phyloP scores from a whole-genome alignment of 768 basidiomycete species.

The Tylopilus subfusipes region DNA sequence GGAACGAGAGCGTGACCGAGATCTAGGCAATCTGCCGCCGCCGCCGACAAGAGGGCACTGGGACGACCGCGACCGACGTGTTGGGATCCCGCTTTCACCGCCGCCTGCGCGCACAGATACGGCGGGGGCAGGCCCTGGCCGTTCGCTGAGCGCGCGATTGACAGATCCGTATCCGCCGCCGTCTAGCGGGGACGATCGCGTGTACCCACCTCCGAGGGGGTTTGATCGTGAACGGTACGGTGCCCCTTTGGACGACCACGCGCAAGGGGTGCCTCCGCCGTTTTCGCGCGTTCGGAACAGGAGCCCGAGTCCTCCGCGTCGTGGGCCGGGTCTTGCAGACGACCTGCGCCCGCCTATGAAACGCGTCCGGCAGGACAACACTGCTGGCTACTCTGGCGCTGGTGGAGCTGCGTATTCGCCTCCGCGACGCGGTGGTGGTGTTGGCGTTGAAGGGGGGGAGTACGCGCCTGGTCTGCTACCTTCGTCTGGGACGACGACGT shows the following conservation, averaged over 20 bases:
- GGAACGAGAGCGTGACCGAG: constrained; percentile 23
- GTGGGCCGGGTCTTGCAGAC: constrained; percentile 29
- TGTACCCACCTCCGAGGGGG: constrained; percentile 26
- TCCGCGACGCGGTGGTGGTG: constrained; percentile 21
- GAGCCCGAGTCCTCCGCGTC: constrained; percentile 41
- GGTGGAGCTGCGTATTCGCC: constrained; percentile 28
- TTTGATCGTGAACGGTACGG: constrained; percentile 31
- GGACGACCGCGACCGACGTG: constrained; percentile 41
- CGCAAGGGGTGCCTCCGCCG: constrained; percentile 11
- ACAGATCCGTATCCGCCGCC: constrained; percentile 25
- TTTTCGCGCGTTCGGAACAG: constrained; percentile 44
- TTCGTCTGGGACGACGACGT: constrained; percentile 9
- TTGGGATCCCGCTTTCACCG: constrained; percentile 21
- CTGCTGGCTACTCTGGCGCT: constrained; percentile 15
- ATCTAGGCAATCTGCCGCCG: constrained; percentile 10
- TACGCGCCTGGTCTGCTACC: constrained; percentile 23
- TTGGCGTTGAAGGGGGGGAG: constrained; percentile 3
- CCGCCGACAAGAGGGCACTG: constrained; percentile 31
- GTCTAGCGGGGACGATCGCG: constrained; percentile 21
- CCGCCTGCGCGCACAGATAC: constrained; percentile 20
- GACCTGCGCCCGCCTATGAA: constrained; percentile 46
- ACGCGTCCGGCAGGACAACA: constrained; percentile 43
- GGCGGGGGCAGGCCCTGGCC: constrained; percentile 7
- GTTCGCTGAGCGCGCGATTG: constrained; percentile 28
- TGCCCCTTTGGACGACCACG: constrained; percentile 12